Conservation (phyloP, 2,329 filamentous ascomycete species). For the Corynespora cassiicola region DNA sequence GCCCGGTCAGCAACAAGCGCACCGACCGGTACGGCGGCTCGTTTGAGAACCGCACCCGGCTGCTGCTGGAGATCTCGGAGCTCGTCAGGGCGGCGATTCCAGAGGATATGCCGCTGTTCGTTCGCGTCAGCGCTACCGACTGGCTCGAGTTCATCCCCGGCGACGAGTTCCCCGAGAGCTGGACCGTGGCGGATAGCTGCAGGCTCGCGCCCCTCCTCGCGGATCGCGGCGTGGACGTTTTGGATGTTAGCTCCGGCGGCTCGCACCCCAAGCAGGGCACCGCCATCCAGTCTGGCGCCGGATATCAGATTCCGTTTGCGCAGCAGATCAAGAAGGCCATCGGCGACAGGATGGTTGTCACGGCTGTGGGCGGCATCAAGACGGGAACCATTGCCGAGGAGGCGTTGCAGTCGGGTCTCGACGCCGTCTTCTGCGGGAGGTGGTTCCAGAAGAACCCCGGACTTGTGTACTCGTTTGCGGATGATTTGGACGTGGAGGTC, state of each 20-base stretch:
- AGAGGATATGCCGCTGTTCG: slow-evolving; percentile 70
- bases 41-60: slow-evolving; percentile 71
- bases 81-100: slow-evolving; percentile 67
- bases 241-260: slow-evolving; percentile 80
- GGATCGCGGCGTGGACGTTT: slow-evolving; percentile 74
- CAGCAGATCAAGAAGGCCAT: slow-evolving; percentile 72
- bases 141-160: too few species aligned
- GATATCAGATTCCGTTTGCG: slow-evolving; percentile 75
- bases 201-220: slow-evolving; percentile 70
- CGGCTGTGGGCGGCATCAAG: slow-evolving; percentile 74
- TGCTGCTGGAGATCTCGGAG: slow-evolving; percentile 70
- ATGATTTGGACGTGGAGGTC: slow-evolving; percentile 72
- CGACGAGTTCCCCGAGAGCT: slow-evolving; percentile 62
- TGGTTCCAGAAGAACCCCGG: slow-evolving; percentile 81
- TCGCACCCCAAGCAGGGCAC: slow-evolving; percentile 66
- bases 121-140: slow-evolving; percentile 73
- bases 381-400: slow-evolving; percentile 72
- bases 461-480: slow-evolving; percentile 73
- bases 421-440: slow-evolving; percentile 73
- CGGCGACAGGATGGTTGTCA: slow-evolving; percentile 71
- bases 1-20: slow-evolving; percentile 69
- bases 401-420: too few species aligned
- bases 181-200: slow-evolving; percentile 69
- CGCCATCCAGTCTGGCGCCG: slow-evolving; percentile 64
- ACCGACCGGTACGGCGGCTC: slow-evolving; percentile 69